Evolutionary conservation across 495 filamentous ascomycete genomes (phyloP), one percentile per base, ranked within the genome.

Genomic region (Lichenothelia convexa): DNA sequence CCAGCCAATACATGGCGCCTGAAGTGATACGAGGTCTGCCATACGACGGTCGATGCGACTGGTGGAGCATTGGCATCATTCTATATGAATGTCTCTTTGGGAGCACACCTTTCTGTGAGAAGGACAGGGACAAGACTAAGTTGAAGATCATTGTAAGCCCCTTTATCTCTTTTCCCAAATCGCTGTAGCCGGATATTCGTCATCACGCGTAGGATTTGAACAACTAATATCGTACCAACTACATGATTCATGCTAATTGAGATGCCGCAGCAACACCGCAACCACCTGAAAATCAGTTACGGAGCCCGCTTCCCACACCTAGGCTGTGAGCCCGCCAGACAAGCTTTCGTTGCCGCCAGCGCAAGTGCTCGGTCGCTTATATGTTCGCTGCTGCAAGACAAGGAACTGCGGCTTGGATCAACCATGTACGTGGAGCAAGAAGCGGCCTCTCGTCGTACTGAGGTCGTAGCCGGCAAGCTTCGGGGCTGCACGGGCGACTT

Each of bases 1-100:
- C 87, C 1, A 92, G 83, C 51, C 87, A 93, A 55, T 95, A 93
- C 56, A 93, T 93, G 87, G 87, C 87, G 1, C 87, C 87, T 3
- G 87, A 93, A 57, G 79, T 95, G 20, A 74, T 93, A 39, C 63
- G 73, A 40, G 87, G 82, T 15, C 68, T 84, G 34, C 56, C 64
- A 19, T 93, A 95, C 51, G 87, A 95, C 61, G 87, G 77, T 18
- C 62, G 87, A 41, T 93, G 87, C 55, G 87, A 93, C 58, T 95
- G 73, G 81, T 95, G 84, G 87, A 93, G 85, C 55, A 68, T 93
- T 41, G 87, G 82, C 19, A 70, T 93, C 35, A 93, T 95, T 47
- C 52, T 93, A 23, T 95, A 79, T 42, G 86, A 95, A 73, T 93
- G 84, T 46, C 56, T 95, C 2, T 93, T 87, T 50, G 85, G 87